A percentile compares a stretch with the other conserved stretches of the same genome.
Conservation (phyloP, 2,329 filamentous ascomycete species). For the Penicillium sp. region DNA sequence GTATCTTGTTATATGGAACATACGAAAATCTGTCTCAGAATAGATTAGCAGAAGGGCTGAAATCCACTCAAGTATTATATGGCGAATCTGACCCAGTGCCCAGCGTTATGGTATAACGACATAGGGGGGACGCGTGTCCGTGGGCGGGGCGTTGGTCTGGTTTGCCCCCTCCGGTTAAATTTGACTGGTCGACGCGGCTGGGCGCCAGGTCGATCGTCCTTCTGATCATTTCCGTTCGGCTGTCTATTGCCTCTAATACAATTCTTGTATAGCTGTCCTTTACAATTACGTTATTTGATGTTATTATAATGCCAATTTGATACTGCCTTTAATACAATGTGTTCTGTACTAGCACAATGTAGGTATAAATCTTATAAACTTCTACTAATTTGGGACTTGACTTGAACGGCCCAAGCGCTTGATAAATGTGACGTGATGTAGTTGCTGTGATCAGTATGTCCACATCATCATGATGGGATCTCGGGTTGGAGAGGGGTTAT, state of each 20-base stretch:
- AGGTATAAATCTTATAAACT: neutral
- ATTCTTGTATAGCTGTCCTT: constrained; percentile 8
- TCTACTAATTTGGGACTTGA: neutral
- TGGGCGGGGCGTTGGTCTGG: constrained; percentile 18
- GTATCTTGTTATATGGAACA: neutral
- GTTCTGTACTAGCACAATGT: neutral
- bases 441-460: neutral
- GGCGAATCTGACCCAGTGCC: neutral
- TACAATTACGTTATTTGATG: neutral
- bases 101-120: neutral
- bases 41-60: neutral
- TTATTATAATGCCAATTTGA: neutral
- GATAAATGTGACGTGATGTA: constrained; percentile 10
- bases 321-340: neutral
- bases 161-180: constrained; percentile 10
- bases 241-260: neutral
- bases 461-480: constrained; percentile 9
- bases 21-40: neutral
- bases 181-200: constrained; percentile 19
- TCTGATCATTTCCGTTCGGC: constrained; percentile 21
- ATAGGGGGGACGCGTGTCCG: constrained; percentile 23
- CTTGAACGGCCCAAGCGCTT: constrained; percentile 4
- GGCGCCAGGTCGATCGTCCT: constrained; percentile 19
- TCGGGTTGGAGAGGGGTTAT: neutral
- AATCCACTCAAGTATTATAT: neutral